These are phyloP conservation scores for Chiua virens DNA, from an alignment of 768 basidiomycete species.

Conservation along the genomic window DNA sequence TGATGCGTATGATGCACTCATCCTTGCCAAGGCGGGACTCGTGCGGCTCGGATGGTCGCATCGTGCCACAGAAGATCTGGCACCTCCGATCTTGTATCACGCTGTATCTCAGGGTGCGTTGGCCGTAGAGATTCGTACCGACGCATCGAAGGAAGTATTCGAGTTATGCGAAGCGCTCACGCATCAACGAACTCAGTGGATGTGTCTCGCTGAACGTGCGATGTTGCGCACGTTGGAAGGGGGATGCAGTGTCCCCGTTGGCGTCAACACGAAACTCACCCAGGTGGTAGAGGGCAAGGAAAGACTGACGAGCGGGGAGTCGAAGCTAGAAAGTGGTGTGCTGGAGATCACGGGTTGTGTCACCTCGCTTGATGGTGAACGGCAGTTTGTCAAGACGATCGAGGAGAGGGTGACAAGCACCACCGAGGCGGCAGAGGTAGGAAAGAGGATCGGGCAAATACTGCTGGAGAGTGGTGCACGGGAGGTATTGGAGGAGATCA, in stretches of 20 bases:
- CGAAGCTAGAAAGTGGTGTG: slow-evolving; percentile 31
- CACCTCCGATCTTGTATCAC: slow-evolving; percentile 73
- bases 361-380: slow-evolving; percentile 73
- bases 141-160: slow-evolving; percentile 56
- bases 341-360: slow-evolving; percentile 79
- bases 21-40: slow-evolving; percentile 93
- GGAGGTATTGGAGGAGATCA: slow-evolving; percentile 82
- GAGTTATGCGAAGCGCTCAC: slow-evolving; percentile 67
- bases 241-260: slow-evolving; percentile 96
- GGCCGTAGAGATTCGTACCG: slow-evolving; percentile 76
- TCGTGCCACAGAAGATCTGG: slow-evolving; percentile 74
- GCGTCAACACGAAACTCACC: slow-evolving; percentile 58
- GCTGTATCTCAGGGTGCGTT: slow-evolving; percentile 97
- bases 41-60: slow-evolving; percentile 72
- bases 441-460: slow-evolving; percentile 59
- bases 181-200: slow-evolving; percentile 77
- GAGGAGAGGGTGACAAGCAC: slow-evolving; percentile 48
- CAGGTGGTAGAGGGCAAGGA: slow-evolving; percentile 31
- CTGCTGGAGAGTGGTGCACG: slow-evolving; percentile 73
- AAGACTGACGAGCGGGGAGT: slow-evolving; percentile 31
- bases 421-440: slow-evolving; percentile 68
- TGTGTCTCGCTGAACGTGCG: slow-evolving; percentile 81
- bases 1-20: slow-evolving; percentile 80
- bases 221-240: slow-evolving; percentile 90
- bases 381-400: slow-evolving; percentile 68